Evolutionary conservation across 768 basidiomycete species (phyloP).

Genomic region (Crucibulum laeve): DNA sequence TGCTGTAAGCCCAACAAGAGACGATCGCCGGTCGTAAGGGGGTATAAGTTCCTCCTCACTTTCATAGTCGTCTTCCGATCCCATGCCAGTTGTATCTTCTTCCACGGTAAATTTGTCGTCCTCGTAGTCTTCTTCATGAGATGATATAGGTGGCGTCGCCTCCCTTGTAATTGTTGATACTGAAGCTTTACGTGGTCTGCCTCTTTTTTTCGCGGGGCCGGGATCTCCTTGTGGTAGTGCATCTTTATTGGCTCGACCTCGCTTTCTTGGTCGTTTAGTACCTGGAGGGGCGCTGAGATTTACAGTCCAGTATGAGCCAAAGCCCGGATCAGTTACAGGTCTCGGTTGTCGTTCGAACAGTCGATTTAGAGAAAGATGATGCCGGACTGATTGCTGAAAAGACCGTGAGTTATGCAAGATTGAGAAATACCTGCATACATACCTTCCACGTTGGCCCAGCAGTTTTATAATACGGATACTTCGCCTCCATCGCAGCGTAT

Average conservation of each 20-base stretch:
- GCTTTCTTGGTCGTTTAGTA: constrained; percentile 80
- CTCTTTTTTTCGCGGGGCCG: constrained; percentile 30
- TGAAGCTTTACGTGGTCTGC: constrained; percentile 30
- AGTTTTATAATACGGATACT: constrained; percentile 77
- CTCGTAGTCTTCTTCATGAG: constrained; percentile 16
- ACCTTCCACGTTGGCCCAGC: constrained; percentile 88
- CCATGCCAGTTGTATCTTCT: constrained; percentile 11
- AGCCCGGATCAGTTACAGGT: constrained; percentile 81
- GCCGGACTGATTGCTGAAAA: constrained; percentile 78
- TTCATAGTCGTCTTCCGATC: constrained; percentile 55
- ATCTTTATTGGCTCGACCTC: constrained; percentile 59
- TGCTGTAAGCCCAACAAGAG: constrained; percentile 30
- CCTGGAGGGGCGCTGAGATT: constrained; percentile 81
- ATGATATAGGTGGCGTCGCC: constrained; percentile 3
- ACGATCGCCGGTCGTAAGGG: constrained; percentile 39
- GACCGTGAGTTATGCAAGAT: constrained; percentile 9
- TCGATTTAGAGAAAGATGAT: constrained; percentile 78
- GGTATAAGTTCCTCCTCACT: constrained; percentile 63
- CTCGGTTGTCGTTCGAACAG: constrained; percentile 80
- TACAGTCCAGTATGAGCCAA: constrained; percentile 90
- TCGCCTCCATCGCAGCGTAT: constrained; percentile 82
- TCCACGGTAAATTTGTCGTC: constrained; percentile 5
- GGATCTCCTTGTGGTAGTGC: constrained; percentile 13
- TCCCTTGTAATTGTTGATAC: constrained; percentile 4
- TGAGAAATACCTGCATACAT: constrained; percentile 12